These are phyloP conservation scores for Dicorynia guianensis DNA, from an alignment of 306 rosid genomes.

Conservation along the genomic window DNA sequence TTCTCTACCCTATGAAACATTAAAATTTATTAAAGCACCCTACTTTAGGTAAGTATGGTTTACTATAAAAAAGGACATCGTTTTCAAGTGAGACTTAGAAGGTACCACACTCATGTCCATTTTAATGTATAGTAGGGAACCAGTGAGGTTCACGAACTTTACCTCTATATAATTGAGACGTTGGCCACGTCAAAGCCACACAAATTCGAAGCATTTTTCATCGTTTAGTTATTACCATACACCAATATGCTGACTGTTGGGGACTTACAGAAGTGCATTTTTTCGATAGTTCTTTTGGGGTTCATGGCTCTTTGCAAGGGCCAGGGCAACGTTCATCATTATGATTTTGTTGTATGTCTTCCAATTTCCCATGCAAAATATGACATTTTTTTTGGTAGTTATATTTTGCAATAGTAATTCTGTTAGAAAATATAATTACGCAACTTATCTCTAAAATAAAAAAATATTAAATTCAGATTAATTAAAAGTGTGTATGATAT, in stretches of 20 bases:
- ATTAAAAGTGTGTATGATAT: not conserved
- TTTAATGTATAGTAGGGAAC: not conserved
- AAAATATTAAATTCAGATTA: no score
- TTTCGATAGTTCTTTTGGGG: slow-evolving; percentile 4
- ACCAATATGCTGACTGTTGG: not conserved
- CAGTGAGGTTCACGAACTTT: not conserved
- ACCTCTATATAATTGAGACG: not conserved
- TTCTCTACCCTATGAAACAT: no score
- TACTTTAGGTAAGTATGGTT: not conserved
- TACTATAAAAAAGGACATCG: not conserved
- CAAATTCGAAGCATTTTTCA: not conserved
- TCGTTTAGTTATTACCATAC: not conserved
- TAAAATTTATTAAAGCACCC: not conserved
- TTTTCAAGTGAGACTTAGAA: not conserved
- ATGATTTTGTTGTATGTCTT: slow-evolving; percentile 24
- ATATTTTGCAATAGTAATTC: no score
- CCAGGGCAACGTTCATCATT: slow-evolving; percentile 29
- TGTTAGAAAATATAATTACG: no score
- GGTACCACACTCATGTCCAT: not conserved
- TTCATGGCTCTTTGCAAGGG: slow-evolving; percentile 14
- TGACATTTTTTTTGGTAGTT: no score
- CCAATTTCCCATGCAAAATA: not conserved
- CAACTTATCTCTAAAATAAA: no score
- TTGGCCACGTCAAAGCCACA: not conserved
- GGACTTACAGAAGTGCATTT: not conserved